Conservation (phyloP, 768 basidiomycete species). For the Gautieria morchelliformis region DNA sequence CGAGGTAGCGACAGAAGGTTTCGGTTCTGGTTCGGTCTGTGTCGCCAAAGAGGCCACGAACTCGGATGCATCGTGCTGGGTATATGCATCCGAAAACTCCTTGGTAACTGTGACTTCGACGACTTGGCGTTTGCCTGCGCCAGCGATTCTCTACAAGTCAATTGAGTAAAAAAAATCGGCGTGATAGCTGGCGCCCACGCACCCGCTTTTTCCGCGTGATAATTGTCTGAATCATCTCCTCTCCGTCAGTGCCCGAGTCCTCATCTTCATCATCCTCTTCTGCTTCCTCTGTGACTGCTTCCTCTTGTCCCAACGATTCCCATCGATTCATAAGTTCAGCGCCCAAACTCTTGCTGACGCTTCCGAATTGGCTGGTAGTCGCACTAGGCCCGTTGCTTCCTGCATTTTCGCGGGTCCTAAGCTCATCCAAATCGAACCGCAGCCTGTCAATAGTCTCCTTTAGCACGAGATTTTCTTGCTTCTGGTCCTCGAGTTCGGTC, state of each 20-base stretch:
- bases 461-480: constrained; percentile 85
- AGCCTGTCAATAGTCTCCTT: constrained; percentile 96
- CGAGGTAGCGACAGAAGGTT: constrained; percentile 34
- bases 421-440: constrained; percentile 89
- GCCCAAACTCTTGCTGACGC: constrained; percentile 65
- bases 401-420: constrained; percentile 42
- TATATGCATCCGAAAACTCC: constrained; percentile 67
- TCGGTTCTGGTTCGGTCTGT: constrained; percentile 58
- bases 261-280: constrained; percentile 35
- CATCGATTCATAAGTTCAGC: constrained; percentile 44
- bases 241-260: constrained; percentile 41
- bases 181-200: constrained; percentile 11
- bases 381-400: constrained; percentile 33
- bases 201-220: constrained; percentile 79
- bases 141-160: constrained; percentile 37
- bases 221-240: constrained; percentile 79
- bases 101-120: constrained; percentile 47
- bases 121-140: constrained; percentile 22
- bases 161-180: constrained; percentile 41
- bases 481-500: constrained; percentile 77
- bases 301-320: constrained; percentile 13
- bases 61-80: constrained; percentile 55
- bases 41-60: constrained; percentile 36
- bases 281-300: constrained; percentile 22
- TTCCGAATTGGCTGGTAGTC: constrained; percentile 40